These are phyloP conservation scores for Thelonectria olida DNA, from an alignment of 2,329 filamentous ascomycete species.

Conservation along the genomic window DNA sequence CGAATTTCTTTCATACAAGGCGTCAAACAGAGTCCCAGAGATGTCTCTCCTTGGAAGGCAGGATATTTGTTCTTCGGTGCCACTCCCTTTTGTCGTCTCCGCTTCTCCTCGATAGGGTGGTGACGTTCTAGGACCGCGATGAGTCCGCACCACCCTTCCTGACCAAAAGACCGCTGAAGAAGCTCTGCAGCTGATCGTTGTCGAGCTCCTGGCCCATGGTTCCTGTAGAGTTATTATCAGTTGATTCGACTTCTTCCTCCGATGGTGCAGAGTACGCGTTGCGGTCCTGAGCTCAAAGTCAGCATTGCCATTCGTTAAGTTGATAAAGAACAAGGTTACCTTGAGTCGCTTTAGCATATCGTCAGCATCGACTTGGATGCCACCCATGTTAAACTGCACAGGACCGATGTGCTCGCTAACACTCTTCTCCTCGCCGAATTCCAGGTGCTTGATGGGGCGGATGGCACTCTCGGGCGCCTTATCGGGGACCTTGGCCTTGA, in stretches of 20 bases:
- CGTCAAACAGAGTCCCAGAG: conserved; percentile 1
- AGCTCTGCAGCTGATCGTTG: conserved; percentile 66
- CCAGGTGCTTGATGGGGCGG: conserved; percentile 37
- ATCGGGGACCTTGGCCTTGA: conserved; percentile 64
- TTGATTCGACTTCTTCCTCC: conserved; percentile 51
- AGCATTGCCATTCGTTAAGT: conserved; percentile 19
- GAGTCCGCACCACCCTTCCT: conserved; percentile 49
- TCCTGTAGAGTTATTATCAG: conserved; percentile 48
- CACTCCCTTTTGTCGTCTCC: not conserved
- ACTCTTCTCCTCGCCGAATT: conserved; percentile 54
- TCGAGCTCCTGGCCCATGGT: conserved; percentile 57
- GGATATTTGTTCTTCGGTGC: not conserved
- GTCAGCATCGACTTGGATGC: conserved; percentile 94
- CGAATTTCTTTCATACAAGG: conserved; percentile 17
- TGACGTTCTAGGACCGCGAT: conserved; percentile 25
- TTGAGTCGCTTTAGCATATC: conserved; percentile 90
- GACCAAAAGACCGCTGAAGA: conserved; percentile 69
- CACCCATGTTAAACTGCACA: conserved; percentile 97
- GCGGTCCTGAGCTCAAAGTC: conserved; percentile 57
- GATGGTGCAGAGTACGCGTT: conserved; percentile 61
- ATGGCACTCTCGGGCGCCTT: conserved; percentile 43
- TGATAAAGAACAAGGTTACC: conserved; percentile 57
- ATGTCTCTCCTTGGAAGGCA: conserved; percentile 2
- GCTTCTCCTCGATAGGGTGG: not conserved
- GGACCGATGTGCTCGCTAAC: conserved; percentile 87